Evolutionary conservation across 2,329 filamentous ascomycete genomes (phyloP).

Genomic region (Penicillium decumbens): DNA sequence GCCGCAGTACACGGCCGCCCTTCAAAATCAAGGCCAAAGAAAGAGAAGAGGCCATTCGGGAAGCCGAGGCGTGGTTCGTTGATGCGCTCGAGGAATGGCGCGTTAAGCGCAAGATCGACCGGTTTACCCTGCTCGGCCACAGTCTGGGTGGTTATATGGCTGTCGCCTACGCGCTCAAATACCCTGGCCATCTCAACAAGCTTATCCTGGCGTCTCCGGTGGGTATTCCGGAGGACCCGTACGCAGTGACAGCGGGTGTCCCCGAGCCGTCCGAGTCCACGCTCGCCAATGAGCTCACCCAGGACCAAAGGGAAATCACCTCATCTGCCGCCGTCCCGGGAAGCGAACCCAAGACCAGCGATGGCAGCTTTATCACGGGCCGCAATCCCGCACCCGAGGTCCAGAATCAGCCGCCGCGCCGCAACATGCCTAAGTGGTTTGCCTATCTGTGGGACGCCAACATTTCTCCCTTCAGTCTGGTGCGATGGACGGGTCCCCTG

Average conservation of each 20-base stretch:
- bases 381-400: conserved; percentile 30
- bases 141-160: conserved; percentile 93
- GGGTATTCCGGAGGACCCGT: conserved; percentile 89
- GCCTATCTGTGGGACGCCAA: conserved; percentile 96
- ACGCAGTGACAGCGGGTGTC: conserved; percentile 74
- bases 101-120: conserved; percentile 78
- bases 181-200: conserved; percentile 91
- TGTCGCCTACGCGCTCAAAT: conserved; percentile 92
- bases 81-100: conserved; percentile 97
- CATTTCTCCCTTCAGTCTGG: conserved; percentile 85
- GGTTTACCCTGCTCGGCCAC: conserved; percentile 89
- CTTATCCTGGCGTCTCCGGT: conserved; percentile 92
- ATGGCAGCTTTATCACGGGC: conserved; percentile 55
- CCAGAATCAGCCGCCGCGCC: conserved; percentile 49
- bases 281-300: conserved; percentile 70
- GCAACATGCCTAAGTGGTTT: conserved; percentile 76
- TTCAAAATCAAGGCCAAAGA: conserved; percentile 85
- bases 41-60: conserved; percentile 70
- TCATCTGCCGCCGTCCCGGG: conserved; percentile 20
- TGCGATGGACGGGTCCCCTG: conserved; percentile 81
- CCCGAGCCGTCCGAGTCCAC: conserved; percentile 71
- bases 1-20: conserved; percentile 73
- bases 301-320: conserved; percentile 58
- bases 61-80: conserved; percentile 93
- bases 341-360: conserved; percentile 37